Evolutionary conservation across 2,329 filamentous ascomycete genomes (phyloP).

Genomic region (Aspergillus aculeatinus): DNA sequence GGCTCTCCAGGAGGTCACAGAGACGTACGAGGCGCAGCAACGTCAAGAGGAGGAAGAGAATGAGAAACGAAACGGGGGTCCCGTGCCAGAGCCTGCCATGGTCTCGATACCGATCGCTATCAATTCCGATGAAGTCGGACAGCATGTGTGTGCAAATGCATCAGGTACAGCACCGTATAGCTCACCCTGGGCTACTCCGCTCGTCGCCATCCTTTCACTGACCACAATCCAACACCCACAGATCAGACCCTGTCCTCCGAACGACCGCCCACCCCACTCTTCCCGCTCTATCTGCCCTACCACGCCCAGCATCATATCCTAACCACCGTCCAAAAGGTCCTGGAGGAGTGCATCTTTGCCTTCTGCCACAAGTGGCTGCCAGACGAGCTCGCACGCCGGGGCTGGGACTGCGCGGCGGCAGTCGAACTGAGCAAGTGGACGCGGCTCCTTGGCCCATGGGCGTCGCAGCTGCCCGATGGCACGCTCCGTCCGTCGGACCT

Average conservation of each 20-base stretch:
- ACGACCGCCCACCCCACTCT: neutral
- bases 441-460: neutral
- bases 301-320: conserved; percentile 4
- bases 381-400: neutral
- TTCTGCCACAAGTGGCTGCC: neutral
- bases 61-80: no score
- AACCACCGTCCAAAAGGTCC: neutral
- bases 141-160: no score
- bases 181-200: no score
- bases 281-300: conserved; percentile 2
- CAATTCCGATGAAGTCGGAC: no score
- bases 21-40: no score
- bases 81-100: no score
- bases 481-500: neutral
- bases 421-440: conserved; percentile 8
- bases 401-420: conserved; percentile 6
- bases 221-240: neutral
- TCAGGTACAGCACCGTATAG: no score
- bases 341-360: conserved; percentile 8
- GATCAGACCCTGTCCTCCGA: neutral
- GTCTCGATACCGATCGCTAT: no score
- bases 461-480: neutral
- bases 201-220: no score
- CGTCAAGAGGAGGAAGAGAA: no score
- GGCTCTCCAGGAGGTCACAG: no score